Evolutionary conservation across 371 early-diverging fungal species (phyloP), one percentile per base, ranked within the genome.

Genomic region (Apophysomyces sp.): DNA sequence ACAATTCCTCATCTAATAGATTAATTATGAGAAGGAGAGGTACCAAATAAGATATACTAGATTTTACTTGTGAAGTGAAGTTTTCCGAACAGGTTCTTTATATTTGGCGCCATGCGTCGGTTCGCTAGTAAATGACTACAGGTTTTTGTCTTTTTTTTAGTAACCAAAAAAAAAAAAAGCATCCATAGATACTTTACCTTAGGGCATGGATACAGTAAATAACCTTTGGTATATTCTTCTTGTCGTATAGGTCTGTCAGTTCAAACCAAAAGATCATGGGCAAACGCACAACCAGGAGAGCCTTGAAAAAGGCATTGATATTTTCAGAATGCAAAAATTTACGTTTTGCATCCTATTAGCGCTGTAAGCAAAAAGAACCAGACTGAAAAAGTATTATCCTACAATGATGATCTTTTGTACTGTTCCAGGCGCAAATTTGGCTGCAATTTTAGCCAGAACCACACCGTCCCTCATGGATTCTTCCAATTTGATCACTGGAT

Each of bases 181-280:
- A 12, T 60, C n/a, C n/a, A 28, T 13, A 37, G 3, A 37, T 3
- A 37, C 2, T 9, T 58, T 84, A 92, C 88, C 92, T 96, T 41
- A 99, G 87, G 0, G 99, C 99, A 72, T 99, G 99, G 55, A 99
- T 91, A 78, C 99, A 99, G 77, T 99, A 99, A 64, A 99, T 97
- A 9, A 99, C 99, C 71, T 96, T 96, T 24, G 99, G 99, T 72
- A 99, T 93, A 76, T 99, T 99, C 77, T 99, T 99, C 78, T 94
- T 92, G 60, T 99, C 99, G 78, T 99, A 99, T 12, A 99, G 79
- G 80, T 99, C 99, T 0, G 98, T 95, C 63, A 96, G 78, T 74
- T 99, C 99, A 82, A 99, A 99, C 71, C 93, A 89, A 83, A 99
- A 99, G 63, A 93, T 89, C 72, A 82, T 61, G 4, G 99, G 98